A percentile compares a stretch with the other conserved stretches of the same genome.
Evolutionary conservation across 2,329 filamentous ascomycete species (phyloP).

Genomic region (Sporothrix humicola): DNA sequence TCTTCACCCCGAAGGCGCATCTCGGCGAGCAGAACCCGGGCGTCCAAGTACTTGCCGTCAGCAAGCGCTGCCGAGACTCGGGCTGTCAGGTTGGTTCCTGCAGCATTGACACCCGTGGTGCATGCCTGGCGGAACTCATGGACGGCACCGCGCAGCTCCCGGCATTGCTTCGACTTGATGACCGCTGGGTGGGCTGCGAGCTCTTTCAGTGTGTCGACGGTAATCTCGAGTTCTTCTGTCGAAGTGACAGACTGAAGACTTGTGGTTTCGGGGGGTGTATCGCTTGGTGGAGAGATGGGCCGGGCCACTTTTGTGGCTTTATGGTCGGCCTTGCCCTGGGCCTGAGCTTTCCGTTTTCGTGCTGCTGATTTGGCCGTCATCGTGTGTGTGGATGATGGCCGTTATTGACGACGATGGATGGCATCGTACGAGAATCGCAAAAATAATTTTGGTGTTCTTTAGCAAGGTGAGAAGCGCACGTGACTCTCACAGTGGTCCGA

Average conservation of each 20-base stretch:
- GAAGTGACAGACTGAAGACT: slow-evolving; percentile 62
- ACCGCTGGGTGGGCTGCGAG: slow-evolving; percentile 64
- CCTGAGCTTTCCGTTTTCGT: slow-evolving; percentile 51
- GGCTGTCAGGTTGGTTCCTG: slow-evolving; percentile 67
- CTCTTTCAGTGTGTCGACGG: slow-evolving; percentile 66
- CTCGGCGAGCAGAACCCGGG: slow-evolving; percentile 68
- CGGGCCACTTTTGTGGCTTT: slow-evolving; percentile 25
- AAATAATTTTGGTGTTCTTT: not conserved
- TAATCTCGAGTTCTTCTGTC: slow-evolving; percentile 69
- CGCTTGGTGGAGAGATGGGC: slow-evolving; percentile 45
- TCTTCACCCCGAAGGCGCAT: slow-evolving; percentile 70
- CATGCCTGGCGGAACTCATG: slow-evolving; percentile 73
- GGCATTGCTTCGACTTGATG: slow-evolving; percentile 72
- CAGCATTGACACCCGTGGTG: slow-evolving; percentile 67
- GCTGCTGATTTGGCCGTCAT: slow-evolving; percentile 49
- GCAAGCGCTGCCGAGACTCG: slow-evolving; percentile 69
- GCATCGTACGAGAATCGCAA: not conserved
- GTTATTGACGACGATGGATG: not conserved
- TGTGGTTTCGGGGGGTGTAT: slow-evolving; percentile 51
- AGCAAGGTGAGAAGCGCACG: not conserved
- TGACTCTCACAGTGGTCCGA: not conserved
- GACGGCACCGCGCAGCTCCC: slow-evolving; percentile 68
- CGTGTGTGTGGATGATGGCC: not conserved
- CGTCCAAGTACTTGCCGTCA: slow-evolving; percentile 70
- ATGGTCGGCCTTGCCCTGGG: not conserved